Percentiles rank a stretch among this genome's conserved stretches.
Conservation (phyloP, 768 basidiomycete species). For the Suillus occidentalis region DNA sequence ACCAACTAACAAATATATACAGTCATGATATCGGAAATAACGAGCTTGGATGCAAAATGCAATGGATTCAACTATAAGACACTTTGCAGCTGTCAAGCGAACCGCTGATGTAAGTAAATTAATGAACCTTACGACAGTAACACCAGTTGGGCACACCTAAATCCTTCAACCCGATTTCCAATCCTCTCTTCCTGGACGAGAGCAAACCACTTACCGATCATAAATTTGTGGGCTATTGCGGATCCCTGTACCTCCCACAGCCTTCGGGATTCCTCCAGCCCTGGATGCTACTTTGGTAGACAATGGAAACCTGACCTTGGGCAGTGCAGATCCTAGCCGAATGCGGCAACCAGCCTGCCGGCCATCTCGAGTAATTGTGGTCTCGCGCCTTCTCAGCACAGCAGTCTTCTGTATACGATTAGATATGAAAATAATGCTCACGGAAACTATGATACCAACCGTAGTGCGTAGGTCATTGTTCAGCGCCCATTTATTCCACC, state of each 20-base stretch:
- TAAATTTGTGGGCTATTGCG: conserved; percentile 5
- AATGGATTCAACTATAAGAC: background rate
- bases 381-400: conserved; percentile 44
- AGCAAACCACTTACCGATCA: background rate
- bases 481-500: conserved; percentile 54
- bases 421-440: conserved; percentile 11
- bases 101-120: background rate
- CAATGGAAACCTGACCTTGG: conserved; percentile 18
- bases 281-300: conserved; percentile 16
- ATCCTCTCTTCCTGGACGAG: background rate
- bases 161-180: background rate
- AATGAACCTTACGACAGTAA: background rate
- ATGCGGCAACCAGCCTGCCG: conserved; percentile 34
- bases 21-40: conserved; percentile 8
- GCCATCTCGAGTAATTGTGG: conserved; percentile 47
- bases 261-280: conserved; percentile 19
- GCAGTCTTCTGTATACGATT: conserved; percentile 29
- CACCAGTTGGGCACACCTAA: background rate
- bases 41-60: background rate
- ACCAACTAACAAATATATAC: background rate
- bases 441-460: conserved; percentile 21
- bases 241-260: conserved; percentile 9
- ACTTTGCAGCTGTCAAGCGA: background rate
- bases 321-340: conserved; percentile 27
- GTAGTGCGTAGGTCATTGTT: conserved; percentile 19